phyloP scores from a whole-genome alignment of 805 yeast genomes.

The Schizosaccharomyces octosporus region DNA sequence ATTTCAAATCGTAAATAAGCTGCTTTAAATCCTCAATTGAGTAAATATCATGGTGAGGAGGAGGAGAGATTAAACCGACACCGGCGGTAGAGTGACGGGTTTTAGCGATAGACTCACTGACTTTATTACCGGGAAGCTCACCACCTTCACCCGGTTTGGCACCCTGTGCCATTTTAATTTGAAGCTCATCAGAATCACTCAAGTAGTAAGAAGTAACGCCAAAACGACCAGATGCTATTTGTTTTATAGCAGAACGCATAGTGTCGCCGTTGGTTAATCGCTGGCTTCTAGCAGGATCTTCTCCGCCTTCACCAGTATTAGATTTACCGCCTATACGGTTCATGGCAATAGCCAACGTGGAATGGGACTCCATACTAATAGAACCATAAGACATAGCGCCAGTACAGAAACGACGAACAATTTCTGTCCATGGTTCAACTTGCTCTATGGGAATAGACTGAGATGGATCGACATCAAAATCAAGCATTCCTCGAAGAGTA shows the following conservation, averaged over 20 bases:
- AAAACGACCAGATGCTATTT: slow-evolving; percentile 90
- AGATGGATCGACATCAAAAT: slow-evolving; percentile 54
- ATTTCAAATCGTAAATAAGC: slow-evolving; percentile 82
- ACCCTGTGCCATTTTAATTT: slow-evolving; percentile 97
- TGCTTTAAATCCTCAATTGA: slow-evolving; percentile 95
- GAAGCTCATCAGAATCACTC: slow-evolving; percentile 91
- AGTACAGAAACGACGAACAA: slow-evolving; percentile 89
- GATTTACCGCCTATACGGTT: slow-evolving; percentile 93
- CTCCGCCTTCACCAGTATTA: slow-evolving; percentile 99
- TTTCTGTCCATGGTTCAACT: slow-evolving; percentile 98
- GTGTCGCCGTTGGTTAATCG: slow-evolving; percentile 76
- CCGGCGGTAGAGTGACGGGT: slow-evolving; percentile 93
- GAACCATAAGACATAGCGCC: slow-evolving; percentile 99
- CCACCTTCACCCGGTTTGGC: slow-evolving; percentile 99
- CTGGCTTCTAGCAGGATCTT: slow-evolving; percentile 71
- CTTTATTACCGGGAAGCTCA: slow-evolving; percentile 88
- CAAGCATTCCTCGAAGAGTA: slow-evolving; percentile 81
- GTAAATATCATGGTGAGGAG: slow-evolving; percentile 95
- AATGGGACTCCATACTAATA: slow-evolving; percentile 93
- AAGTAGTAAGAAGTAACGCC: slow-evolving; percentile 91
- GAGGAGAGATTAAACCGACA: slow-evolving; percentile 91
- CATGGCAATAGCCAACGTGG: slow-evolving; percentile 95
- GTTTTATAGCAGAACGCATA: slow-evolving; percentile 96
- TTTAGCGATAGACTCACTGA: slow-evolving; percentile 63
- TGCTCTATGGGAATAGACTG: slow-evolving; percentile 78